Conservation (phyloP, 495 filamentous ascomycete genomes). For the Aspergillus funiculosus region DNA sequence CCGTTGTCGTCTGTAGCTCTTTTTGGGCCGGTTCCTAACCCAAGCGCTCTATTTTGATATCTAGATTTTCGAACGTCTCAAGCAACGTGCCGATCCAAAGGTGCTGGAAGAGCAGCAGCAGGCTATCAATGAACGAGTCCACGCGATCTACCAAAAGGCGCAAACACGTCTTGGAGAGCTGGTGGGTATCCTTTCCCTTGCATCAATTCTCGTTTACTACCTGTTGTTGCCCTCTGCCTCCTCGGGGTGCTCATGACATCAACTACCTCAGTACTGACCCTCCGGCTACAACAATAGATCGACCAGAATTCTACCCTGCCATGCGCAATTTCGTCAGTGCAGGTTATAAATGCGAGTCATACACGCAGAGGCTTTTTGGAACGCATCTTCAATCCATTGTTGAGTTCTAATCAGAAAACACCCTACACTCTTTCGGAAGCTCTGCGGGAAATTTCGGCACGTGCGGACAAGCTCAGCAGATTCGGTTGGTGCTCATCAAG, state of each 20-base stretch:
- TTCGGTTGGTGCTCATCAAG: constrained; percentile 60
- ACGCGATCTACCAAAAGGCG: constrained; percentile 59
- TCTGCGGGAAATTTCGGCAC: constrained; percentile 59
- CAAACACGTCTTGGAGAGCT: constrained; percentile 55
- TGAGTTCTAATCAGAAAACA: constrained; percentile 58
- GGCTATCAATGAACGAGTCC: constrained; percentile 55
- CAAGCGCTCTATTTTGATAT: constrained; percentile 2
- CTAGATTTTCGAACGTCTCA: constrained; percentile 63
- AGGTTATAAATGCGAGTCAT: constrained; percentile 68
- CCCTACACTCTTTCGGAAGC: constrained; percentile 74
- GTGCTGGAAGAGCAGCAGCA: constrained; percentile 56
- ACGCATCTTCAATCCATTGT: constrained; percentile 67
- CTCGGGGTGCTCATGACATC: not conserved
- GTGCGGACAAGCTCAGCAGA: constrained; percentile 66
- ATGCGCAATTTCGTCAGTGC: constrained; percentile 73
- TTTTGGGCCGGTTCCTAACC: constrained; percentile 1
- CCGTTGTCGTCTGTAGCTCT: not conserved
- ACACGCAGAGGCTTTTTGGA: constrained; percentile 77
- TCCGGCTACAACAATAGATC: constrained; percentile 49
- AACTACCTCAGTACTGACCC: constrained; percentile 7
- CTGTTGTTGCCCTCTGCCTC: not conserved
- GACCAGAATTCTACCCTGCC: constrained; percentile 73
- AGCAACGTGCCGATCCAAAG: constrained; percentile 54
- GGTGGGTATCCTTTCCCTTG: constrained; percentile 23
- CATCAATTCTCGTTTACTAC: not conserved